Evolutionary conservation across 1,284 basidiomycete species (phyloP), one percentile per base, ranked within the genome.

Genomic region (Phellopilus nigrolimitatus): DNA sequence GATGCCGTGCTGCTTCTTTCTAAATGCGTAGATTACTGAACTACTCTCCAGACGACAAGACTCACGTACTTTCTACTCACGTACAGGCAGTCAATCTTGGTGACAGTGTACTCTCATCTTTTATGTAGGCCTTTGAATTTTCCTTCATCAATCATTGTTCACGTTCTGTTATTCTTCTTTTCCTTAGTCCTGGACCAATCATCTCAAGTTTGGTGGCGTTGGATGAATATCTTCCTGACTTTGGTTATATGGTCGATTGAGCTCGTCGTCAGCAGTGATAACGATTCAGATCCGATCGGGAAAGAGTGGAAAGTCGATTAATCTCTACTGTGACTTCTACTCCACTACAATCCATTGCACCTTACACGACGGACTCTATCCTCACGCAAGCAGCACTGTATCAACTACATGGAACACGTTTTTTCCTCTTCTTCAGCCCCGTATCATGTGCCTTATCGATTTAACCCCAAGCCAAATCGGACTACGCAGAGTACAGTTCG

Each of bases 151-250:
- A 13, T 12, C 31, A 13, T 19, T 46, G 38, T 57, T 54, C 10
- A 47, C 49, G 3, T 27, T 30, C 7, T 3, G 28, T n/a, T n/a
- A n/a, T n/a, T n/a, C 17, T 17, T 25, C 42, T 30, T 33, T 27
- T 19, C 54, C 22, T 17, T 51, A 90, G 88, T 89, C 41, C 68
- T 90, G 51, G 84, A 89, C 61, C 83, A 88, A 60, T 84, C 88
- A n/a, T 88, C 87, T 6, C 88, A 91, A 63, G 79, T 90, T 46
- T 91, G 88, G 88, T 91, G 88, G 85, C 76, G 88, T 59, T 91
- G 88, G 88, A 84, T 85, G 71, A 88, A 88, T 62, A 83, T 91
- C 28, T 88, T 90, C 69, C 84, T 91, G 64, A 91, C 88, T 3
- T 72, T 91, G 36, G 71, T 82, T 19, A 76, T 90, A 31, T 91